Evolutionary conservation across 192 early-diverging fungal genomes (phyloP), one percentile per base, ranked within the genome.

Genomic region (Tieghemiomyces parasiticus): DNA sequence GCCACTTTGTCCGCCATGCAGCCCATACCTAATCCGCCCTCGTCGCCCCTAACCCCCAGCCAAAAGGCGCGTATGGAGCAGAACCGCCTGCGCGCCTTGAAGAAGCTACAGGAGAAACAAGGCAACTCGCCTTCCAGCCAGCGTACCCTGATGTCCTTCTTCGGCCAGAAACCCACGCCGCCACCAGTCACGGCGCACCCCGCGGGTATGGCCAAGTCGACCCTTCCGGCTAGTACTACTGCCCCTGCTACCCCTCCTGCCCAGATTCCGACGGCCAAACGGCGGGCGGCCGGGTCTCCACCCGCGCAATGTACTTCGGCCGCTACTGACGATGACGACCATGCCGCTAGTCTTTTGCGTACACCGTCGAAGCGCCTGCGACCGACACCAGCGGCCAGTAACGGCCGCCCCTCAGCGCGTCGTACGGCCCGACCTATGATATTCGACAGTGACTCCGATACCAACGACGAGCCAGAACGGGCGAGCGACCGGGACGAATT

Each of bases 31-130:
- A n/a, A n/a, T n/a, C n/a, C 32, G 16, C 32, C 34, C 2, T 31
- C 54, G 20, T 19, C 4, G 34, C 54, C 32, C n/a, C 54, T 58
- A 3, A 46, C 59, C 26, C 14, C 16, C 14, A 22, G 25, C 2
- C 59, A 60, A 22, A 6, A 14, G 28, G n/a, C 45, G 29, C 42
- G 44, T 29, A 60, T 60, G 10, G 59, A 60, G 35, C 45, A n/a
- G 13, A 60, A 60, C 34, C 59, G 59, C 19, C 42, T 32, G 59
- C 46, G 46, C 3, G 59, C 59, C 10, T 22, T 60, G 10, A 16
- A 60, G 24, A 38, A 45, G 16, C n/a, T 58, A 26, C 50, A 52
- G 30, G 50, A 20, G 13, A 50, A 50, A 22, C 20, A 28, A 16
- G 35, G 19, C 22, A 34, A 13, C 13, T 25, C 55, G 2, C 34